Conservation (phyloP, 2,329 filamentous ascomycete species). For the Zarea fungicola region DNA sequence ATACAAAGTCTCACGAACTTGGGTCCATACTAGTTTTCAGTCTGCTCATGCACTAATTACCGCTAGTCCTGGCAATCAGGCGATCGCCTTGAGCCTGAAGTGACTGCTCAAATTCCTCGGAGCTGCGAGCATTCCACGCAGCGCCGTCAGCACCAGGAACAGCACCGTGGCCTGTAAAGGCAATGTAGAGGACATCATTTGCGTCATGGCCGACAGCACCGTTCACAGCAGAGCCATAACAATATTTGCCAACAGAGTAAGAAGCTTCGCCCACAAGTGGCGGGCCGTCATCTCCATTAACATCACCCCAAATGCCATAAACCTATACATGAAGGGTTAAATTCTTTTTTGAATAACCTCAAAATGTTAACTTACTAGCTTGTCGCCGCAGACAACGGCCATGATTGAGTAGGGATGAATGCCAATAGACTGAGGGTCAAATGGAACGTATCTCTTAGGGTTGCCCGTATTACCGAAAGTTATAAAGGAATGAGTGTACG, state of each 20-base stretch:
- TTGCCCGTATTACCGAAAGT: slow-evolving; percentile 46
- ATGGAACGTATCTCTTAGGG: slow-evolving; percentile 29
- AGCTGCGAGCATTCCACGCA: slow-evolving; percentile 42
- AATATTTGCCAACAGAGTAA: slow-evolving; percentile 44
- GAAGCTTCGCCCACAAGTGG: slow-evolving; percentile 45
- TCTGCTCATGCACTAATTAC: too few relatives aligned
- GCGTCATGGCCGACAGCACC: slow-evolving; percentile 46
- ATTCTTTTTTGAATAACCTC: too few relatives aligned
- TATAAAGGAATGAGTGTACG: slow-evolving; percentile 47
- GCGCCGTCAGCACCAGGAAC: slow-evolving; percentile 44
- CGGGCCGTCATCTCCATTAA: slow-evolving; percentile 42
- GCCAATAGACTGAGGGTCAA: slow-evolving; percentile 35
- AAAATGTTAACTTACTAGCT: slow-evolving; percentile 30
- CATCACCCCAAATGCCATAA: slow-evolving; percentile 55
- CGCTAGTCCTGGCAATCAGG: slow-evolving; percentile 36
- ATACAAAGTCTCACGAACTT: too few relatives aligned
- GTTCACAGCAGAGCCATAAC: slow-evolving; percentile 41
- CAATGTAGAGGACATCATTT: slow-evolving; percentile 52
- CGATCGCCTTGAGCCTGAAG: too few relatives aligned
- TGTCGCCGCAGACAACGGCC: slow-evolving; percentile 47
- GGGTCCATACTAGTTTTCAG: too few relatives aligned
- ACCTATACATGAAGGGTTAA: too few relatives aligned
- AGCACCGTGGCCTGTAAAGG: slow-evolving; percentile 45
- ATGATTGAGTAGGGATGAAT: slow-evolving; percentile 49
- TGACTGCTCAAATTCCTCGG: slow-evolving; percentile 40